Conservation (phyloP, 2,329 filamentous ascomycete species). For the Emergomyces orientalis region DNA sequence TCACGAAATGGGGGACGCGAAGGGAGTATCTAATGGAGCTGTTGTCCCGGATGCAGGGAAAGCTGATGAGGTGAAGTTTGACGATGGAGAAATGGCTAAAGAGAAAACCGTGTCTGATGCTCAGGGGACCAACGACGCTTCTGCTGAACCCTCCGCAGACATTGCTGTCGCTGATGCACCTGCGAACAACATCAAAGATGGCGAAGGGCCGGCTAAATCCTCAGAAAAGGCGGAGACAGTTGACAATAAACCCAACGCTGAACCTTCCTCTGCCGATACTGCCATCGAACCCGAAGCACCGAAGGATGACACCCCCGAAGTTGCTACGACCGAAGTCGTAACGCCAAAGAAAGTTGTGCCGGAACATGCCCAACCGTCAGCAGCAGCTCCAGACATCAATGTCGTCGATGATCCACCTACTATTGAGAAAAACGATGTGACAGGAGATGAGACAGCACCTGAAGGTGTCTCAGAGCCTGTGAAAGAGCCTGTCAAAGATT, state of each 20-base stretch:
- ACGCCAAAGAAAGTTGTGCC: conserved; percentile 7
- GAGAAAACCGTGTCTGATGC: conserved; percentile 10
- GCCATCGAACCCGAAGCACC: conserved; percentile 10
- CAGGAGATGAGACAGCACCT: not conserved
- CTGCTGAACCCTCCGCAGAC: conserved; percentile 10
- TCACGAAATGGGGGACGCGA: conserved; percentile 10
- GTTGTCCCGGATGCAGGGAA: not conserved
- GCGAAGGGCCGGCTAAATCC: not conserved
- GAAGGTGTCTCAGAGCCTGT: not conserved
- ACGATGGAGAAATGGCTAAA: not conserved
- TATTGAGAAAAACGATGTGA: conserved; percentile 2
- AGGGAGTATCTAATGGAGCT: conserved; percentile 6
- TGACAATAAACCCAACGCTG: conserved; percentile 8
- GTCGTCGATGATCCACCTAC: conserved; percentile 9
- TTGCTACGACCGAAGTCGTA: conserved; percentile 7
- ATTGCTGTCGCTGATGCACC: conserved; percentile 1
- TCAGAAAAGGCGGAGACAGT: conserved; percentile 2
- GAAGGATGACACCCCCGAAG: conserved; percentile 9
- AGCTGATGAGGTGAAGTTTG: not conserved
- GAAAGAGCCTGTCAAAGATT: not conserved
- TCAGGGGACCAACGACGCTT: conserved; percentile 3
- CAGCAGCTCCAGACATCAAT: conserved; percentile 12
- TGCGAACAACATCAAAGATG: not conserved
- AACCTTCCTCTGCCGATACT: conserved; percentile 9
- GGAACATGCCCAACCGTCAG: conserved; percentile 8